These are phyloP conservation scores for Suillus tomentosus DNA, from an alignment of 768 basidiomycete species.

Conservation along the genomic window DNA sequence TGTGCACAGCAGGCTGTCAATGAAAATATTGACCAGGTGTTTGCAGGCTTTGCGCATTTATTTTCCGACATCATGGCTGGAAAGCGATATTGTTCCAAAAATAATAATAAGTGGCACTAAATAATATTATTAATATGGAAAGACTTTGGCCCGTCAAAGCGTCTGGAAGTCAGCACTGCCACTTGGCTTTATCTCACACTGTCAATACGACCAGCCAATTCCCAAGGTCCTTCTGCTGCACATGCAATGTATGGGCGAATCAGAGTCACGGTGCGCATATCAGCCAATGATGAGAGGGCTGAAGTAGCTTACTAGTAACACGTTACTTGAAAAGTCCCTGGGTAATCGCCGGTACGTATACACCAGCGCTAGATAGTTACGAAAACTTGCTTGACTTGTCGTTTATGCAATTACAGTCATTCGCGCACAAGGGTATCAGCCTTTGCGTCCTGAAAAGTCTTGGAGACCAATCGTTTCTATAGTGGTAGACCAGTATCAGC, in stretches of 20 bases:
- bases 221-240: neutral
- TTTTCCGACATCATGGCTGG: too few relatives aligned
- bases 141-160: too few relatives aligned
- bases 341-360: constrained; percentile 5
- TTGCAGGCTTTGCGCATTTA: too few relatives aligned
- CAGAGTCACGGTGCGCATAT: neutral
- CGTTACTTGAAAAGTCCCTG: neutral
- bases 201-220: neutral
- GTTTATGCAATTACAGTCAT: constrained; percentile 32
- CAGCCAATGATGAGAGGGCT: neutral
- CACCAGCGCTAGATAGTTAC: neutral
- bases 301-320: neutral
- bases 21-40: too few relatives aligned
- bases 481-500: constrained; percentile 52
- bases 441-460: constrained; percentile 57
- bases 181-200: neutral
- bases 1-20: neutral
- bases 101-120: too few relatives aligned
- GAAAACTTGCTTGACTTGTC: neutral
- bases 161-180: neutral
- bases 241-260: neutral
- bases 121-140: too few relatives aligned
- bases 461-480: constrained; percentile 71
- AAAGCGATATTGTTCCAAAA: too few relatives aligned
- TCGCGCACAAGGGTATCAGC: constrained; percentile 39